Evolutionary conservation across 352 stramenopile species (phyloP), one percentile per base, ranked within the genome.

Genomic region (Phytophthora aleatoria): DNA sequence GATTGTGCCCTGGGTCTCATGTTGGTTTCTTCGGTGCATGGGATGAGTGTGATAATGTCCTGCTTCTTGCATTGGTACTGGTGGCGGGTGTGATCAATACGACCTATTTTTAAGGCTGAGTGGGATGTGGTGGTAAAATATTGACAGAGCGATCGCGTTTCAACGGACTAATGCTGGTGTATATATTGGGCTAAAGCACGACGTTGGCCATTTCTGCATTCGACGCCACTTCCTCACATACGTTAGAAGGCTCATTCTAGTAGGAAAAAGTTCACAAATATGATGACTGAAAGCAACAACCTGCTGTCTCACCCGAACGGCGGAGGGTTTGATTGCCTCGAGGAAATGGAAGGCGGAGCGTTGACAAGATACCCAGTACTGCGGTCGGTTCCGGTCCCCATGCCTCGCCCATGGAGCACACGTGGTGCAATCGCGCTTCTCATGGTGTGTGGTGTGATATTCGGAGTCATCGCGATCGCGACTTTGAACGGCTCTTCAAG

Each of bases 211-310:
- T 50, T 69, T 62, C 36, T 59, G 28, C 33, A 58, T 27, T 73
- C 28, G 60, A 50, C 42, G 38, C 28, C 30, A 42, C 24, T 28
- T 41, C 28, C 43, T 65, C 59, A 69, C 24, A 35, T 16, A 28
- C 35, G 35, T 4, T 13, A 42, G 26, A 28, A 47, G 20, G 11
- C 20, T 4, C 24, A n/a, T 24, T 26, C 16, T 42, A 2, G 39
- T 57, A 30, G 8, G 6, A 3, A 41, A 59, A 36, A 59, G 45
- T 41, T 20, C 1, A 33, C 28, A 47, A 54, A 48, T 2, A 73
- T 76, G 57, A 76, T 73, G 63, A 60, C 36, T 35, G 63, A 76
- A 54, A 70, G 47, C 26, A 73, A 73, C 44, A 76, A 69, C 36
- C 44, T 73, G 39, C 41, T 76, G 43, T 68, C 63, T 26, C 62